Evolutionary conservation across 2,329 filamentous ascomycete genomes (phyloP).

Genomic region (Biscogniauxia mediterranea): DNA sequence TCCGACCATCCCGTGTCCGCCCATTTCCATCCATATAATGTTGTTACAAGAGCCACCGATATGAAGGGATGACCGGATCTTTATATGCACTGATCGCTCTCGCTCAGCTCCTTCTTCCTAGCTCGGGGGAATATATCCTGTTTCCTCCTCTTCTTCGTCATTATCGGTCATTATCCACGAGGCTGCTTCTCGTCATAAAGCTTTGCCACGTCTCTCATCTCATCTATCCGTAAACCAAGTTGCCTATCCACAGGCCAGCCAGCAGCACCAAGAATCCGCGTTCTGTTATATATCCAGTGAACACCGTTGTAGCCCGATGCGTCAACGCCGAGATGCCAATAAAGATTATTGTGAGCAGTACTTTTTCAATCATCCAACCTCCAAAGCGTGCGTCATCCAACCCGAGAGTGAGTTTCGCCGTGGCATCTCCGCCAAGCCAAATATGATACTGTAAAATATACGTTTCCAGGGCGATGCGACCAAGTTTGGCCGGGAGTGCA

Average conservation of each 20-base stretch:
- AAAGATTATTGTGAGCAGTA: conserved; percentile 27
- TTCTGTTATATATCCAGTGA: conserved; percentile 18
- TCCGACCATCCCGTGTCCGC: too few species aligned
- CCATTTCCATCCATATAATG: neutral
- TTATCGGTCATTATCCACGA: neutral
- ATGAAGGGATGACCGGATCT: neutral
- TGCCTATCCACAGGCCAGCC: conserved; percentile 23
- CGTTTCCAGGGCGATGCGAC: conserved; percentile 56
- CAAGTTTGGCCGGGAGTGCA: conserved; percentile 50
- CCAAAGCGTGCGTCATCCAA: conserved; percentile 13
- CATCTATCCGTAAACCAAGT: conserved; percentile 22
- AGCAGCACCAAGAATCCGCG: conserved; percentile 18
- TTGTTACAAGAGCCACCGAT: neutral
- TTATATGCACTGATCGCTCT: neutral
- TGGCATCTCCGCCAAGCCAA: conserved; percentile 59
- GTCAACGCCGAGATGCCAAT: conserved; percentile 23
- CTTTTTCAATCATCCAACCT: conserved; percentile 23
- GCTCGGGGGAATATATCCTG: neutral
- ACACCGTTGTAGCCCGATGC: conserved; percentile 22
- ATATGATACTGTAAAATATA: conserved; percentile 61
- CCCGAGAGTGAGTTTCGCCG: conserved; percentile 42
- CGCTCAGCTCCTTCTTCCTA: neutral
- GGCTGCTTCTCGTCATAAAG: neutral
- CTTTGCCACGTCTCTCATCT: neutral
- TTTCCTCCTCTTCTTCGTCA: neutral